These are phyloP conservation scores for Pluteus cervinus DNA, from an alignment of 768 basidiomycete species.

Conservation along the genomic window DNA sequence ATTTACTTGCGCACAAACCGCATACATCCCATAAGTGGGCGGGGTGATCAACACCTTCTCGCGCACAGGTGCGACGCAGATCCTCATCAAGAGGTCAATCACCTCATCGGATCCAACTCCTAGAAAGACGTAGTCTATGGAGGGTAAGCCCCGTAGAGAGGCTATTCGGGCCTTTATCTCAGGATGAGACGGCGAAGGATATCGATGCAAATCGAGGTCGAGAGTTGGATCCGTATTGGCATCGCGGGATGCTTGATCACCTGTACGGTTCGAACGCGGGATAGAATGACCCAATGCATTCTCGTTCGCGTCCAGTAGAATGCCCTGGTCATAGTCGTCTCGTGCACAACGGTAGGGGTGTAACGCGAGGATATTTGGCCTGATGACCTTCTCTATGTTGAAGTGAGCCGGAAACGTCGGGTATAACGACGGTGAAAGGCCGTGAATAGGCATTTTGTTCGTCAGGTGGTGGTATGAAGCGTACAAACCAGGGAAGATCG, in stretches of 20 bases:
- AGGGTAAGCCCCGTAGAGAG: slow-evolving; percentile 61
- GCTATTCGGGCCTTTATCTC: slow-evolving; percentile 75
- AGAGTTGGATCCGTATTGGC: slow-evolving; percentile 31
- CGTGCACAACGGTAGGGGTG: slow-evolving; percentile 94
- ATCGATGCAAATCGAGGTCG: slow-evolving; percentile 70
- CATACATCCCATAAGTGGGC: slow-evolving; percentile 98
- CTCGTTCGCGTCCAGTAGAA: slow-evolving; percentile 97
- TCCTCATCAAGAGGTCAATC: slow-evolving; percentile 89
- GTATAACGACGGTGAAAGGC: slow-evolving; percentile 38
- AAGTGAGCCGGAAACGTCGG: slow-evolving; percentile 72
- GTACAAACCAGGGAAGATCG: no score
- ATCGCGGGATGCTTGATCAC: no score
- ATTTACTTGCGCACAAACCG: slow-evolving; percentile 92
- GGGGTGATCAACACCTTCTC: slow-evolving; percentile 89
- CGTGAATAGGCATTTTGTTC: slow-evolving; percentile 61
- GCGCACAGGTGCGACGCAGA: slow-evolving; percentile 71
- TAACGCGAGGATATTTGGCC: slow-evolving; percentile 90
- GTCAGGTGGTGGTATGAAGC: no score
- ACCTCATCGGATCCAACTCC: slow-evolving; percentile 98
- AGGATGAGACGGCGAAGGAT: slow-evolving; percentile 88
- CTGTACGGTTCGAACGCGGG: slow-evolving; percentile 24
- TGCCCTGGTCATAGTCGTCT: slow-evolving; percentile 89
- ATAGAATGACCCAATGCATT: slow-evolving; percentile 91
- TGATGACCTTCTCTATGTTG: slow-evolving; percentile 73
- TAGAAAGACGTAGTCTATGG: slow-evolving; percentile 70